Conservation (phyloP, 352 stramenopile species). For the Labyrinthula sp. region DNA sequence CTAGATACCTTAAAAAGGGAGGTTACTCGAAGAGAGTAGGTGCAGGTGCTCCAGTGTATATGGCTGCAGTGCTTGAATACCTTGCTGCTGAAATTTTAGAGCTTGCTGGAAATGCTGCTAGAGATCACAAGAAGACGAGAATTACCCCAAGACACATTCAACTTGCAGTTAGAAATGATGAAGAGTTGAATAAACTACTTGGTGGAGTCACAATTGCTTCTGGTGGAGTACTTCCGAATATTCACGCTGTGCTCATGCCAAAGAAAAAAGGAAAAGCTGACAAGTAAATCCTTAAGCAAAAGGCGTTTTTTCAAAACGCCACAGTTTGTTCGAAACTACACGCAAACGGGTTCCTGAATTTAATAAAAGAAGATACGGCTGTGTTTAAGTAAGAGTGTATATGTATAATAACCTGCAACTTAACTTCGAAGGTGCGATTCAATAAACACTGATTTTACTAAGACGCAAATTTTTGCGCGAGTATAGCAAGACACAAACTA, state of each 20-base stretch:
- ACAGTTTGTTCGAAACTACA: too few relatives aligned
- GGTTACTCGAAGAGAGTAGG: conserved; percentile 53
- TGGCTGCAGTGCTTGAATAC: conserved; percentile 46
- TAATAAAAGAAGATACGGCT: too few relatives aligned
- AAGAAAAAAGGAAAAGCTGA: conserved; percentile 34
- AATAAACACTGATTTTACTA: too few relatives aligned
- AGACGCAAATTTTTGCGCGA: too few relatives aligned
- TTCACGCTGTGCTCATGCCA: conserved; percentile 46
- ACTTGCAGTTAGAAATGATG: conserved; percentile 63
- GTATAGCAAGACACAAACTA: too few relatives aligned
- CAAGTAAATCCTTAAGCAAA: too few relatives aligned
- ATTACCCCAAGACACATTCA: conserved; percentile 54
- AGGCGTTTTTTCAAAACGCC: too few relatives aligned
- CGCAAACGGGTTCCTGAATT: too few relatives aligned
- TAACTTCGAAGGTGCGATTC: too few relatives aligned
- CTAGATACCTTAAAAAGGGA: conserved; percentile 55
- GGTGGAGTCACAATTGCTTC: conserved; percentile 74
- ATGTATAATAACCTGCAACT: too few relatives aligned
- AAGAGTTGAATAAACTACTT: conserved; percentile 82
- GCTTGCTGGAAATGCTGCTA: conserved; percentile 39
- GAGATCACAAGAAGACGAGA: conserved; percentile 47
- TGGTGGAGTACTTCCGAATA: conserved; percentile 50
- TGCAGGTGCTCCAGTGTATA: conserved; percentile 52
- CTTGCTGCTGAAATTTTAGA: conserved; percentile 42
- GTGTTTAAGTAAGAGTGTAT: too few relatives aligned